Evolutionary conservation across 768 basidiomycete genomes (phyloP).

Genomic region (Pleurotus djamor): DNA sequence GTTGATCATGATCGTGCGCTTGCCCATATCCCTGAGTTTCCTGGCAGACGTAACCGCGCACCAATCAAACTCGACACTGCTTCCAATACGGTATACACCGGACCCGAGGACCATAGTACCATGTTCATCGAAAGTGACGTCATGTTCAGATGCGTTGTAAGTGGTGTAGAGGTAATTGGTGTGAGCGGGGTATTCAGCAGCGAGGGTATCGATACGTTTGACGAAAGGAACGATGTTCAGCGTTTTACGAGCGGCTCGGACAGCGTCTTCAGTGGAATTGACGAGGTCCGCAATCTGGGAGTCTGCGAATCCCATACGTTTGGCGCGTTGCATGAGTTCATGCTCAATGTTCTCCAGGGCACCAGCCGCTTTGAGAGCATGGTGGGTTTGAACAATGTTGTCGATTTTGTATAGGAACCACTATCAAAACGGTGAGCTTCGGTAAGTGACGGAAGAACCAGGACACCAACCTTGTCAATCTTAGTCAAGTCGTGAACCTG

Average conservation of each 20-base stretch:
- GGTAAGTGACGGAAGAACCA: neutral
- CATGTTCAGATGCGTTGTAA: conserved; percentile 95
- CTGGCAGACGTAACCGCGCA: conserved; percentile 99
- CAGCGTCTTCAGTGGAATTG: conserved; percentile 66
- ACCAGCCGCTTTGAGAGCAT: conserved; percentile 65
- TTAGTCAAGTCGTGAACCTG: conserved; percentile 91
- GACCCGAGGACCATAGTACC: conserved; percentile 99
- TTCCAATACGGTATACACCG: conserved; percentile 98
- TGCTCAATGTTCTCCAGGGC: conserved; percentile 68
- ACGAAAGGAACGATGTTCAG: conserved; percentile 93
- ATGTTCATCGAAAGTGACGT: conserved; percentile 92
- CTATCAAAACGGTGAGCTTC: conserved; percentile 29
- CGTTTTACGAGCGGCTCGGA: conserved; percentile 85
- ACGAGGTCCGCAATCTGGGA: conserved; percentile 85
- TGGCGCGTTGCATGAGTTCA: conserved; percentile 83
- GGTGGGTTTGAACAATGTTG: conserved; percentile 92
- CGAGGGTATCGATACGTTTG: conserved; percentile 98
- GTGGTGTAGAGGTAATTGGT: conserved; percentile 99
- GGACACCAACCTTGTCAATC: conserved; percentile 81
- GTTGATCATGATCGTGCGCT: conserved; percentile 98
- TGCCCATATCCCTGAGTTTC: conserved; percentile 88
- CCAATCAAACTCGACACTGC: conserved; percentile 99
- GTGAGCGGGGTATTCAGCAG: conserved; percentile 97
- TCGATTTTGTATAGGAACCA: conserved; percentile 99
- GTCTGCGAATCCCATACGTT: conserved; percentile 96